A percentile compares a stretch with the other conserved stretches of the same genome.
phyloP scores from a whole-genome alignment of 306 rosid genomes.

The Casuarina cunninghamiana region DNA sequence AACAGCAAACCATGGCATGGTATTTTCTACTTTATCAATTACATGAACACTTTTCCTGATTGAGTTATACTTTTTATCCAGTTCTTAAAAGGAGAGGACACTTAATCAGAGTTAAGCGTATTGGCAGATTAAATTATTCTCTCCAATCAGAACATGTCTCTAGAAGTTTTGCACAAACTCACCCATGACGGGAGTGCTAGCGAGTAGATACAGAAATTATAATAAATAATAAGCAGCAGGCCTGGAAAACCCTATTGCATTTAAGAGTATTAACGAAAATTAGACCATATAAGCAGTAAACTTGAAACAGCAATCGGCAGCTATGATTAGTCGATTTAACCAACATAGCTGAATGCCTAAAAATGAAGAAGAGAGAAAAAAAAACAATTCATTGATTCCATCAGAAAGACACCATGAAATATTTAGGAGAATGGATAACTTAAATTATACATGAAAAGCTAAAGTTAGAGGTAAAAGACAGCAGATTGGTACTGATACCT shows the following conservation, averaged over 20 bases:
- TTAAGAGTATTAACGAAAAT: not conserved
- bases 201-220: not conserved
- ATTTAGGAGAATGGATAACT: not conserved
- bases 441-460: not conserved
- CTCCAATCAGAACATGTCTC: not conserved
- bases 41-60: too few species aligned
- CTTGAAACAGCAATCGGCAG: not conserved
- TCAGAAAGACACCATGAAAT: not conserved
- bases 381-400: not conserved
- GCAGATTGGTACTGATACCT: slow-evolving; percentile 47
- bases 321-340: not conserved
- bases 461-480: not conserved
- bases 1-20: too few species aligned
- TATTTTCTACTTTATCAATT: too few species aligned
- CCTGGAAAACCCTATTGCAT: not conserved
- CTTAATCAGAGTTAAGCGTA: not conserved
- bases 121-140: not conserved
- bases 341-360: not conserved
- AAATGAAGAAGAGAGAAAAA: not conserved
- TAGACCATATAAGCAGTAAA: too few species aligned
- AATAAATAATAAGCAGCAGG: not conserved
- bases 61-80: too few species aligned
- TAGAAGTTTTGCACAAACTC: not conserved
- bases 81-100: too few species aligned
- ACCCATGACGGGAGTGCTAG: not conserved